Conservation (phyloP, 1,284 basidiomycete species). For the Macrocybe sp. region DNA sequence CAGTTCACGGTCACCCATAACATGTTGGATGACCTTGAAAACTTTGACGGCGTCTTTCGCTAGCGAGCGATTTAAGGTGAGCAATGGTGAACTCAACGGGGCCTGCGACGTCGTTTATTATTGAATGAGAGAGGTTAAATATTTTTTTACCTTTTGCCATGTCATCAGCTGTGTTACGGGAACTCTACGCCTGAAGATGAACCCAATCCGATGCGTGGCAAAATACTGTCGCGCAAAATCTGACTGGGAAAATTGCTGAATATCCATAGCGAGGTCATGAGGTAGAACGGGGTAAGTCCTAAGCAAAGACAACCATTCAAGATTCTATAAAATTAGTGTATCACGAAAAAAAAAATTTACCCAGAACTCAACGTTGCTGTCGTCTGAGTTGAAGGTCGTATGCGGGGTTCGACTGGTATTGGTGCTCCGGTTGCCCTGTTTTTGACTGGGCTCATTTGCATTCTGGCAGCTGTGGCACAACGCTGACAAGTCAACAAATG, state of each 20-base stretch:
- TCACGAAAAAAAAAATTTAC: constrained; percentile 33
- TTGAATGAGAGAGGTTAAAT: constrained; percentile 1
- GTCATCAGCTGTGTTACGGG: constrained; percentile 83
- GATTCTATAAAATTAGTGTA: not conserved
- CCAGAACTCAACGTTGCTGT: constrained; percentile 55
- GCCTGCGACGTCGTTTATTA: constrained; percentile 28
- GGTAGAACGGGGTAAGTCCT: constrained; percentile 72
- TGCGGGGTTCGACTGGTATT: constrained; percentile 51
- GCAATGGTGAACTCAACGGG: constrained; percentile 68
- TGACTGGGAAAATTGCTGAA: constrained; percentile 78
- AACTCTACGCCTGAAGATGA: constrained; percentile 76
- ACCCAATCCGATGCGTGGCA: constrained; percentile 79
- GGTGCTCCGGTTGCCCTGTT: constrained; percentile 58
- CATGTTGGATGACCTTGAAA: constrained; percentile 85
- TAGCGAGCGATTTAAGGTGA: constrained; percentile 61
- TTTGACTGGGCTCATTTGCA: constrained; percentile 70
- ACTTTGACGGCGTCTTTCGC: constrained; percentile 75
- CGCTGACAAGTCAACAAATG: constrained; percentile 8
- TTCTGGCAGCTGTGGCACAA: constrained; percentile 51
- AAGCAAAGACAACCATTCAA: not conserved
- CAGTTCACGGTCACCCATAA: constrained; percentile 87
- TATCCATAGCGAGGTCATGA: constrained; percentile 72
- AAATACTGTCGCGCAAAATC: constrained; percentile 86
- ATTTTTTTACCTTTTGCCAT: constrained; percentile 71
- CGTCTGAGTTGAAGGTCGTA: constrained; percentile 24